These are phyloP conservation scores for Penicillium crustosum DNA, from an alignment of 2,329 filamentous ascomycete genomes.

Conservation along the genomic window DNA sequence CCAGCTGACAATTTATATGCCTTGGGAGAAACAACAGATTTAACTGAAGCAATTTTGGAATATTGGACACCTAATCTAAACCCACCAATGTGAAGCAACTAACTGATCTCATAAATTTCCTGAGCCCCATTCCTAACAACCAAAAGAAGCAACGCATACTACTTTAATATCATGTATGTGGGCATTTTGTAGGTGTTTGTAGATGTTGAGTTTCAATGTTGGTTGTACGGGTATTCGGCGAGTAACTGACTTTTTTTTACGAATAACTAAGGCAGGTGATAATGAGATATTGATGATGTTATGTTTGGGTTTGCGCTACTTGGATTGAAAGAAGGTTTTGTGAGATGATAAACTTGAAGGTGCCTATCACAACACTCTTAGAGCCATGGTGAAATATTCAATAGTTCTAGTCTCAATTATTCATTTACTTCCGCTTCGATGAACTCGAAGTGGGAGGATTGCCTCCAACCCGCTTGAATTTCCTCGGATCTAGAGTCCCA, in stretches of 20 bases:
- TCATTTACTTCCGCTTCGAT: slow-evolving; percentile 32
- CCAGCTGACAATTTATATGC: no score
- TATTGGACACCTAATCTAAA: no score
- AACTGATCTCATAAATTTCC: no score
- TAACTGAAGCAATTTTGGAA: not conserved
- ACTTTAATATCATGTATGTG: not conserved
- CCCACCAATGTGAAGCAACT: no score
- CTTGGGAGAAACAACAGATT: not conserved
- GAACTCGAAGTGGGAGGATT: slow-evolving; percentile 31
- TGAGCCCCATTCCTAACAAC: no score
- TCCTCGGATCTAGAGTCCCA: slow-evolving; percentile 59
- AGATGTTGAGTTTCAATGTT: no score
- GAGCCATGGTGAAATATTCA: not conserved
- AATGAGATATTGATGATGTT: not conserved
- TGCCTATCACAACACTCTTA: no score
- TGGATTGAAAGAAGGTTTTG: not conserved
- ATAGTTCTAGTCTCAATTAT: not conserved
- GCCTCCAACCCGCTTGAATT: slow-evolving; percentile 63
- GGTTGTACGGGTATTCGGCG: not conserved
- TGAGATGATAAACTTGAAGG: not conserved
- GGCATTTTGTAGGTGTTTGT: not conserved
- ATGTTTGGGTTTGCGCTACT: not conserved
- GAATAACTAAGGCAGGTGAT: not conserved
- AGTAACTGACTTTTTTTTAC: not conserved
- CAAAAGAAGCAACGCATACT: no score